Conservation (phyloP, 2,329 filamentous ascomycete genomes). For the Ploettnerulaceae sp. region DNA sequence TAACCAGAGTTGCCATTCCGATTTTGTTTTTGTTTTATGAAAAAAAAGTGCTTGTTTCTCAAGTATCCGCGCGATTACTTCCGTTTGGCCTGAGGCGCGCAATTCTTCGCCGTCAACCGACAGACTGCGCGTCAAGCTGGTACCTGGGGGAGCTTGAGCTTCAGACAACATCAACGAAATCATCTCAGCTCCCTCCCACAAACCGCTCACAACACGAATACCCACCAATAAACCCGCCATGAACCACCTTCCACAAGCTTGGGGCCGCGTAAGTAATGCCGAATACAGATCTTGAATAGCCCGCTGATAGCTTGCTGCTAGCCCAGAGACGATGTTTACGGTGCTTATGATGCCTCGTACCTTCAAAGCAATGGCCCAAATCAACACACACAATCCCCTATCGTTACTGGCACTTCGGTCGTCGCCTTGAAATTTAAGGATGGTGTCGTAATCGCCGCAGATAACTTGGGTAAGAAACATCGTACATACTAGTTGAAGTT, state of each 20-base stretch:
- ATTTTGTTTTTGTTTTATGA: conserved; percentile 2
- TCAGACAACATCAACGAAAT: conserved; percentile 1
- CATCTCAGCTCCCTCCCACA: conserved; percentile 10
- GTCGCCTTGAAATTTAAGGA: conserved; percentile 93
- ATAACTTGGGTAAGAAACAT: conserved; percentile 72
- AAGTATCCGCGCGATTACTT: background rate
- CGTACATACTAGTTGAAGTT: background rate
- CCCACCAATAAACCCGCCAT: conserved; percentile 38
- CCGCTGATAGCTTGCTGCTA: conserved; percentile 42
- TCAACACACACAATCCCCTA: conserved; percentile 84
- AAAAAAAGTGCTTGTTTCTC: background rate
- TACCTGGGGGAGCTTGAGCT: conserved; percentile 17
- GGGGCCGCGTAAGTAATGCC: conserved; percentile 58
- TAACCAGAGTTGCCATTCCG: conserved; percentile 36
- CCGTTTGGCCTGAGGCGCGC: conserved; percentile 13
- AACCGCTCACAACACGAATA: conserved; percentile 8
- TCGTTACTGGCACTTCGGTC: conserved; percentile 95
- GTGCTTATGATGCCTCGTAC: conserved; percentile 83
- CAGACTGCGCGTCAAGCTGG: conserved; percentile 22
- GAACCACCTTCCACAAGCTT: conserved; percentile 69
- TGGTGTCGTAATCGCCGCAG: conserved; percentile 92
- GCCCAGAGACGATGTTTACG: conserved; percentile 97
- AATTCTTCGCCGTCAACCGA: background rate
- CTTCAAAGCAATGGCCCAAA: conserved; percentile 68
- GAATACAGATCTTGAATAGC: conserved; percentile 4